Evolutionary conservation across 495 filamentous ascomycete genomes (phyloP).

Genomic region (Aspergillus homomorphus): DNA sequence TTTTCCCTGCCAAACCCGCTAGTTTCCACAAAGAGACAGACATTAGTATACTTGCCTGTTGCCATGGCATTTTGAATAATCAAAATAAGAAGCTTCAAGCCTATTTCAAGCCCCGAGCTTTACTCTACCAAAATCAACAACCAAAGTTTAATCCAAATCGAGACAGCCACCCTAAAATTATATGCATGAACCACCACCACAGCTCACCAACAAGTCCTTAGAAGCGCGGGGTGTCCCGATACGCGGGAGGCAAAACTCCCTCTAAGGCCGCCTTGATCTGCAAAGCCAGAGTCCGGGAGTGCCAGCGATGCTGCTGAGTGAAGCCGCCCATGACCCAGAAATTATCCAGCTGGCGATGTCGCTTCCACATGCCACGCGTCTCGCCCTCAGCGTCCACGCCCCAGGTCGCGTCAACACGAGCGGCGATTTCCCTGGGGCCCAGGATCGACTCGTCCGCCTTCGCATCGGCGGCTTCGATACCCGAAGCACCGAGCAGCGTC

Average conservation of each 20-base stretch:
- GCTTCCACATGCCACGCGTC: constrained; percentile 35
- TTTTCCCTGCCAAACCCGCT: too few relatives aligned
- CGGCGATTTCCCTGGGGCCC: constrained; percentile 24
- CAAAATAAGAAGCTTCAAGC: too few relatives aligned
- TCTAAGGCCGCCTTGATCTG: constrained; percentile 31
- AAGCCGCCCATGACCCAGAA: constrained; percentile 40
- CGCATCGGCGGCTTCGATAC: neutral
- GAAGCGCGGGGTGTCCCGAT: constrained; percentile 9
- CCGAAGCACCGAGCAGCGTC: constrained; percentile 23
- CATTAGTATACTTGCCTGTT: too few relatives aligned
- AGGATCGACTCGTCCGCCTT: neutral
- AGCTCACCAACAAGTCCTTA: neutral
- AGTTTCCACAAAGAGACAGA: too few relatives aligned
- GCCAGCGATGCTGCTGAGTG: constrained; percentile 31
- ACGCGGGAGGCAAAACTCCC: constrained; percentile 23
- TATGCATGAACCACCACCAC: neutral
- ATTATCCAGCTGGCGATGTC: constrained; percentile 28
- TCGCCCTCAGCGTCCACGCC: constrained; percentile 39
- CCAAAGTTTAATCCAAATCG: too few relatives aligned
- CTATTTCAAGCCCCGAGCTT: too few relatives aligned
- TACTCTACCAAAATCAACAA: too few relatives aligned
- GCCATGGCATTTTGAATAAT: too few relatives aligned
- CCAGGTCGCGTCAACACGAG: constrained; percentile 36
- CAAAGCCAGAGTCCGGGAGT: constrained; percentile 35
- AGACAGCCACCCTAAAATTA: too few relatives aligned